Conservation (phyloP, 495 filamentous ascomycete species). For the Hypoxylon subgilvum region DNA sequence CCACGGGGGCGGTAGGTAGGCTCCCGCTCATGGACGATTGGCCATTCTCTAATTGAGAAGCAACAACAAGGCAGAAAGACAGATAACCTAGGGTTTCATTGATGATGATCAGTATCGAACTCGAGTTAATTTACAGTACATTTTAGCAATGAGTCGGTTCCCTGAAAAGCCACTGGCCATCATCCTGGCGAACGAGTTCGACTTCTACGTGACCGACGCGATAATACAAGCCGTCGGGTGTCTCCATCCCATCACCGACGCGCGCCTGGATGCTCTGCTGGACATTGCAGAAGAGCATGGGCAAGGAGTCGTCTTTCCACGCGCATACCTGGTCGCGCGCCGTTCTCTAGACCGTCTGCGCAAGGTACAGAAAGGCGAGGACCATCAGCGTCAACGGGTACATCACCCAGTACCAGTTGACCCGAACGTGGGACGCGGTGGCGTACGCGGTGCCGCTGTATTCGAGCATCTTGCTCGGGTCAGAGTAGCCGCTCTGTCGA, state of each 20-base stretch:
- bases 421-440: conserved; percentile 40
- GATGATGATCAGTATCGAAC: not conserved
- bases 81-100: no score
- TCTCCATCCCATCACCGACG: conserved; percentile 44
- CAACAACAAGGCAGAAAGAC: no score
- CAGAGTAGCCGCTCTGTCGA: conserved; percentile 36
- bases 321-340: conserved; percentile 44
- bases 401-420: conserved; percentile 48
- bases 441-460: conserved; percentile 43
- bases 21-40: no score
- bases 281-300: conserved; percentile 49
- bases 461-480: not conserved
- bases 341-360: conserved; percentile 42
- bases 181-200: conserved; percentile 39
- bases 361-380: conserved; percentile 43
- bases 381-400: conserved; percentile 47
- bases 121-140: not conserved
- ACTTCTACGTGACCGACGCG: conserved; percentile 41
- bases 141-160: conserved; percentile 17
- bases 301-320: conserved; percentile 47
- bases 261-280: conserved; percentile 42
- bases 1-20: no score
- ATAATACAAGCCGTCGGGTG: conserved; percentile 43
- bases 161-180: conserved; percentile 47
- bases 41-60: no score